Evolutionary conservation across 2,329 filamentous ascomycete genomes (phyloP).

Genomic region (Penicillium sp.): DNA sequence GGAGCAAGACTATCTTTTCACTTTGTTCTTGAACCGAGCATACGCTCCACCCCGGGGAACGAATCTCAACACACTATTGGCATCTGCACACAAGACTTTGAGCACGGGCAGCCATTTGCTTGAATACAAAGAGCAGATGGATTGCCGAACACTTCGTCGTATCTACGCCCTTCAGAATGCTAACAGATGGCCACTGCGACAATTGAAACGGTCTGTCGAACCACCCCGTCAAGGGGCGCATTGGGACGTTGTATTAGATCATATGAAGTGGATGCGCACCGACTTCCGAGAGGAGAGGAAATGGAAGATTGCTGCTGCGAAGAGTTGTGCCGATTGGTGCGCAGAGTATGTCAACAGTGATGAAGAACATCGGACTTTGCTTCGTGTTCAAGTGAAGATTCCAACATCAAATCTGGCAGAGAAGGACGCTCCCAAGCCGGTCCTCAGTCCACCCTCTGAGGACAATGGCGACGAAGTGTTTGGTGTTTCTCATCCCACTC

Average conservation of each 20-base stretch:
- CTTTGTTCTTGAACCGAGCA: constrained; percentile 59
- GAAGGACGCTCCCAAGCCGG: constrained; percentile 28
- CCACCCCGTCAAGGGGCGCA: constrained; percentile 73
- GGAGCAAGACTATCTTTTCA: constrained; percentile 59
- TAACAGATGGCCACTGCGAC: constrained; percentile 87
- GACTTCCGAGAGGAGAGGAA: constrained; percentile 93
- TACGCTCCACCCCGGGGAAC: constrained; percentile 53
- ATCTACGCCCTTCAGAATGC: constrained; percentile 89
- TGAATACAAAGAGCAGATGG: constrained; percentile 78
- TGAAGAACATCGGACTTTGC: constrained; percentile 57
- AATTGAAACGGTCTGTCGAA: constrained; percentile 79
- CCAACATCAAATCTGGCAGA: constrained; percentile 26
- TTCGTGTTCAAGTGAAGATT: constrained; percentile 61
- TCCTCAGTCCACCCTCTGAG: constrained; percentile 32
- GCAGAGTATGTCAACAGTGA: constrained; percentile 71
- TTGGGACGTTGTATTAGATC: constrained; percentile 79
- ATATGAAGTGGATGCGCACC: constrained; percentile 97
- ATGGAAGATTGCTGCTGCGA: constrained; percentile 81
- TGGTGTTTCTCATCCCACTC: constrained; percentile 52
- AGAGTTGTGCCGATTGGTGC: constrained; percentile 76
- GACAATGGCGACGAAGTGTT: constrained; percentile 33
- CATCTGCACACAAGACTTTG: constrained; percentile 82
- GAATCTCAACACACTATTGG: constrained; percentile 66
- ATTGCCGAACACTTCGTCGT: constrained; percentile 76
- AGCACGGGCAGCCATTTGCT: constrained; percentile 81